Evolutionary conservation across 768 basidiomycete species (phyloP).

Genomic region (Pleurotus djamor): DNA sequence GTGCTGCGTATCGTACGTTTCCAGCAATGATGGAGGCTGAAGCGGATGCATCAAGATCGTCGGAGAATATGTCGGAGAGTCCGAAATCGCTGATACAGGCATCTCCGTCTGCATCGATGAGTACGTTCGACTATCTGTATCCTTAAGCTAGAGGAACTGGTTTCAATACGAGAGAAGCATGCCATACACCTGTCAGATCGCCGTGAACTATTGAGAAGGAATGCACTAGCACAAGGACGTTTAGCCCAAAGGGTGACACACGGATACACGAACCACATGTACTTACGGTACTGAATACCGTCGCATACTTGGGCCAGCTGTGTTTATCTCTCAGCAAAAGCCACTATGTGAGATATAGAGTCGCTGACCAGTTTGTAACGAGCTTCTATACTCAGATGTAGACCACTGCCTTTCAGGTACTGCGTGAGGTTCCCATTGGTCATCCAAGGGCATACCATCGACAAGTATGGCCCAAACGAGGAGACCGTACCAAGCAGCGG

Average conservation of each 20-base stretch:
- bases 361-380: constrained; percentile 16
- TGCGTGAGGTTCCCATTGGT: constrained; percentile 22
- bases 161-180: not conserved
- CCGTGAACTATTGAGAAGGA: constrained; percentile 24
- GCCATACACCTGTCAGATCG: constrained; percentile 27
- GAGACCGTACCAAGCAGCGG: constrained; percentile 22
- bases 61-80: constrained; percentile 23
- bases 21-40: constrained; percentile 24
- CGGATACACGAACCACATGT: not conserved
- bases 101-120: constrained; percentile 27
- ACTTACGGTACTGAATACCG: constrained; percentile 9
- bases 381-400: constrained; percentile 11
- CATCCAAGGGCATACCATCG: constrained; percentile 31
- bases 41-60: constrained; percentile 16
- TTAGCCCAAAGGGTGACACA: not conserved
- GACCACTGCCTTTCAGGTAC: constrained; percentile 15
- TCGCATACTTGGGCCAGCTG: constrained; percentile 5
- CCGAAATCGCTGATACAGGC: constrained; percentile 34
- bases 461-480: constrained; percentile 23
- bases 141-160: not conserved
- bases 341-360: not conserved
- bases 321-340: not conserved
- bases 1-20: constrained; percentile 30
- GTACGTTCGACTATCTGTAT: constrained; percentile 26
- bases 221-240: constrained; percentile 9